Conservation (phyloP, 139 green algal genomes). For the Dunaliella primolecta region DNA sequence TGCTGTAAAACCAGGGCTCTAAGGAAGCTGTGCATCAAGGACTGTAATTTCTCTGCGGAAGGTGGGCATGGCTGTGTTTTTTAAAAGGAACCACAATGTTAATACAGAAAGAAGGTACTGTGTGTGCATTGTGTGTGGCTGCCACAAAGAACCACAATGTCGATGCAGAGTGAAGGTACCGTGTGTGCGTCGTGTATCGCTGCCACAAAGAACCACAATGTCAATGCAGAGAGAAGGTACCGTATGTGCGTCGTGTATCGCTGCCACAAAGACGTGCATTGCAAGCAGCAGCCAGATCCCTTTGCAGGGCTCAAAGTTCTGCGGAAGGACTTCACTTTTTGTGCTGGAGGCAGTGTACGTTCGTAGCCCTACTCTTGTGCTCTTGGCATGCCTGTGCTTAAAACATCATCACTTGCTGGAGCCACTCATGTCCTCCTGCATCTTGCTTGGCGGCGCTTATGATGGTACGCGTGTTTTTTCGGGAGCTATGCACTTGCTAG, state of each 20-base stretch:
- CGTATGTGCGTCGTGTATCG: background rate
- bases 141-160: background rate
- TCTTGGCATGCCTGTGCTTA: too few species aligned
- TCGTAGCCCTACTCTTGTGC: too few species aligned
- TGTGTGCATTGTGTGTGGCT: background rate
- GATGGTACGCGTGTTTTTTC: too few species aligned
- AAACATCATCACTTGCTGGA: too few species aligned
- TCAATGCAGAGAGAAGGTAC: background rate
- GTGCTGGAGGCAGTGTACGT: too few species aligned
- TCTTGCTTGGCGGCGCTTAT: too few species aligned
- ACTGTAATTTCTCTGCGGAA: slow-evolving; percentile 37
- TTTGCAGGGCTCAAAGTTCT: too few species aligned
- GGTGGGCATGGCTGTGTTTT: slow-evolving; percentile 3
- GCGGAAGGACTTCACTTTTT: too few species aligned
- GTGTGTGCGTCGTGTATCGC: background rate
- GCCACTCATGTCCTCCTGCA: too few species aligned
- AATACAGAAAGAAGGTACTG: background rate
- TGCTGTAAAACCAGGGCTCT: slow-evolving; percentile 39
- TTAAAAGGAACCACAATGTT: background rate
- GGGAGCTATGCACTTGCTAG: too few species aligned
- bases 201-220: background rate
- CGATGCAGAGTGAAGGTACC: background rate
- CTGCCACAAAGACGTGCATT: too few species aligned
- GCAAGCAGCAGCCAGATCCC: too few species aligned
- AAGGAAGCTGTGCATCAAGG: slow-evolving; percentile 40